Percentiles rank a stretch among this genome's conserved stretches.
Evolutionary conservation across 2,329 filamentous ascomycete genomes (phyloP).

Genomic region (Amesomyces nigricolor): DNA sequence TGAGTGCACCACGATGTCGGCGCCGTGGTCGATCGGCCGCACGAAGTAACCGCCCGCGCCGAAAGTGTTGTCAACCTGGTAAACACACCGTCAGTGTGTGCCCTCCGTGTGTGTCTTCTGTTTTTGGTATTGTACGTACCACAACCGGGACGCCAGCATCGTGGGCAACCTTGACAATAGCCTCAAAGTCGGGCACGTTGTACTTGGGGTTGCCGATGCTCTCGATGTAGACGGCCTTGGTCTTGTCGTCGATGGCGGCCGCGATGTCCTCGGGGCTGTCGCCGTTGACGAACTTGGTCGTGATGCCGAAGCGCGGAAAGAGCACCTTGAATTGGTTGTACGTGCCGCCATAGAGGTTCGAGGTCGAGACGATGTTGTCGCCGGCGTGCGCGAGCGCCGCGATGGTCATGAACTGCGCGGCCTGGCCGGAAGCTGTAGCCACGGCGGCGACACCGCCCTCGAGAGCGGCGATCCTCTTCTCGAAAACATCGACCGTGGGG

Average conservation of each 20-base stretch:
- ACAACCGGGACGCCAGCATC: conserved; percentile 61
- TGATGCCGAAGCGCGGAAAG: conserved; percentile 78
- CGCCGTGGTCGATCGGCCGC: conserved; percentile 81
- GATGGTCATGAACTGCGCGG: conserved; percentile 88
- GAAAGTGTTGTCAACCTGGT: conserved; percentile 88
- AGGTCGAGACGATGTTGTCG: conserved; percentile 89
- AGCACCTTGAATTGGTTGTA: conserved; percentile 97
- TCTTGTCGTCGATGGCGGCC: conserved; percentile 81
- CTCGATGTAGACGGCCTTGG: conserved; percentile 88
- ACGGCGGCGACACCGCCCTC: conserved; percentile 87
- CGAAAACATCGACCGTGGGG: conserved; percentile 93
- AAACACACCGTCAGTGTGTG: background rate
- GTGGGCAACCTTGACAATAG: conserved; percentile 74
- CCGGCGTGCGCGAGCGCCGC: conserved; percentile 76
- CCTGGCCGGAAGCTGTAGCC: conserved; percentile 78
- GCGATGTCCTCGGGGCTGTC: conserved; percentile 75
- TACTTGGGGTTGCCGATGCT: conserved; percentile 91
- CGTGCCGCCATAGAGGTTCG: conserved; percentile 88
- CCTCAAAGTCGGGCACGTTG: conserved; percentile 87
- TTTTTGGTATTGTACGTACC: conserved; percentile 34
- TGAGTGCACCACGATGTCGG: conserved; percentile 90
- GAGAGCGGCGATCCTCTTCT: conserved; percentile 91
- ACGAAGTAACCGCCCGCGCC: conserved; percentile 87
- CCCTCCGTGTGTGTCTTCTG: no score
- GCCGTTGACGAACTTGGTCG: conserved; percentile 79